These are phyloP conservation scores for Lanmaoa rubissima DNA, from an alignment of 768 basidiomycete species.

Conservation along the genomic window DNA sequence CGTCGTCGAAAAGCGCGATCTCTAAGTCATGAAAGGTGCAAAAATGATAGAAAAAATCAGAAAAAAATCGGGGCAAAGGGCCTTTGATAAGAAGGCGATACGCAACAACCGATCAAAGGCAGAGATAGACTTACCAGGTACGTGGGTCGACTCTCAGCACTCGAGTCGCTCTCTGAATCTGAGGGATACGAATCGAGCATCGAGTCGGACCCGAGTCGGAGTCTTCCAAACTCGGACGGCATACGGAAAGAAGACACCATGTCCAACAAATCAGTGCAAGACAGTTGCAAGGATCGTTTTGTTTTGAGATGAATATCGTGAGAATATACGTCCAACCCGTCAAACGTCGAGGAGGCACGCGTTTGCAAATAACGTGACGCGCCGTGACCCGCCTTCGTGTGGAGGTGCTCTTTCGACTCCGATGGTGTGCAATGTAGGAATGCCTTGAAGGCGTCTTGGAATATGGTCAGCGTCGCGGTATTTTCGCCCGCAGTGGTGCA, in stretches of 20 bases:
- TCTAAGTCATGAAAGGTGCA: slow-evolving; percentile 13
- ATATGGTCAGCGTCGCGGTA: slow-evolving; percentile 20
- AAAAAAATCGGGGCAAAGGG: background rate
- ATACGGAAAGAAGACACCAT: slow-evolving; percentile 16
- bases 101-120: background rate
- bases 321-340: slow-evolving; percentile 30
- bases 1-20: slow-evolving; percentile 36
- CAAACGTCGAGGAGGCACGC: slow-evolving; percentile 32
- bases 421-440: slow-evolving; percentile 26
- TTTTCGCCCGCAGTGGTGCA: slow-evolving; percentile 15
- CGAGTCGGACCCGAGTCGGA: slow-evolving; percentile 21
- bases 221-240: slow-evolving; percentile 11
- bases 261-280: slow-evolving; percentile 23
- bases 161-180: slow-evolving; percentile 18
- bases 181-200: slow-evolving; percentile 18
- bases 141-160: background rate
- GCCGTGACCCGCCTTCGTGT: slow-evolving; percentile 7
- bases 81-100: background rate
- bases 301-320: slow-evolving; percentile 22
- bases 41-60: background rate
- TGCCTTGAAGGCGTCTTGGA: slow-evolving; percentile 31
- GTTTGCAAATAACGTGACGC: slow-evolving; percentile 13
- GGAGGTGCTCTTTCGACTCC: slow-evolving; percentile 22
- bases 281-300: slow-evolving; percentile 19
- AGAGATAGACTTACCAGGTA: slow-evolving; percentile 16